Evolutionary conservation across 1,139 yeast species (phyloP), one percentile per base, ranked within the genome.

Genomic region (Candida sp.): DNA sequence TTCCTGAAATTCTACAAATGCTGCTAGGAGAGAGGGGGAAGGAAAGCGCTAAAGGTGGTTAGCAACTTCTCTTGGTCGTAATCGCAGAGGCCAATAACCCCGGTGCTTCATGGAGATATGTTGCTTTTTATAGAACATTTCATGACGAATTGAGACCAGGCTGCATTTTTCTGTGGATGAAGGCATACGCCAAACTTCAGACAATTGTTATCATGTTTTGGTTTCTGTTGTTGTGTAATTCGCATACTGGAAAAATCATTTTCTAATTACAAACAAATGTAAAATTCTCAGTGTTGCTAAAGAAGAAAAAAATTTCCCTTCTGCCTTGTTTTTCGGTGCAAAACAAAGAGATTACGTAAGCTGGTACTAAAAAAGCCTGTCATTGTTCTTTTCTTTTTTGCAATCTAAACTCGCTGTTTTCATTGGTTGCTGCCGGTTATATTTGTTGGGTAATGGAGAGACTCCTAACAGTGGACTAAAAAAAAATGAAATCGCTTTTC

Each of bases 261-360:
- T 38, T 38, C 42, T 38, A 38, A 38, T 38, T 38, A 38, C 42
- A 38, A 38, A 38, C 42, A 38, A 38, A 38, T 34, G 38, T 9
- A n/a, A 38, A 38, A 25, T 17, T 38, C 22, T 38, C 30, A 9
- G 12, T 3, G n/a, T 4, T 9, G 3, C 22, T 9, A 25, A 9
- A 38, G 27, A 25, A 26, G 7, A 23, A 37, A 7, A 37, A 33
- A 33, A 33, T 17, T 17, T 17, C 17, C 17, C 17, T 17, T 17
- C 17, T 17, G 17, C 17, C 17, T 17, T 17, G 17, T 17, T 17
- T 17, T 17, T 17, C 17, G 17, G 17, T 17, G 17, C 17, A 17
- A 17, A 17, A 17, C 17, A 17, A 17, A 17, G 17, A 17, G 17
- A 17, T 17, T 17, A 17, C 17, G 17, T 17, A 17, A 17, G 17